Evolutionary conservation across 306 rosid genomes (phyloP).

Genomic region (Castanea mollissima): DNA sequence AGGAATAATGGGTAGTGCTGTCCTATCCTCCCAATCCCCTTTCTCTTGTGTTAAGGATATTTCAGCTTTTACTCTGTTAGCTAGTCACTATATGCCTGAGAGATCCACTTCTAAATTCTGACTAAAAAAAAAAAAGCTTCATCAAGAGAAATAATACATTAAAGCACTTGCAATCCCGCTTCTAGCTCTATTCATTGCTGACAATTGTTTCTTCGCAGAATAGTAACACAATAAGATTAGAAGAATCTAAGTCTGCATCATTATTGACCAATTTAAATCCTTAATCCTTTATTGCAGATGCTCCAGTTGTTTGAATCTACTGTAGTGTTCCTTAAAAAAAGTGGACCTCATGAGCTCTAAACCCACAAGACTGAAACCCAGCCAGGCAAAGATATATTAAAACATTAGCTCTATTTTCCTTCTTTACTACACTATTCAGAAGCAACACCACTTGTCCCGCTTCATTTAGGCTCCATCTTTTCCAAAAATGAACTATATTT

Average conservation of each 20-base stretch:
- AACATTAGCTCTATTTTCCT: background rate
- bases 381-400: background rate
- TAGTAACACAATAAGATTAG: background rate
- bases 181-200: background rate
- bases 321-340: background rate
- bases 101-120: background rate
- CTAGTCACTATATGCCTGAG: background rate
- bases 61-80: background rate
- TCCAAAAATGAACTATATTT: background rate
- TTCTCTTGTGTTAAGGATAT: background rate
- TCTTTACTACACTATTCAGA: conserved; percentile 13
- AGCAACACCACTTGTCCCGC: background rate
- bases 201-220: background rate
- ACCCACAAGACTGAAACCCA: background rate
- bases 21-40: background rate
- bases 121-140: background rate
- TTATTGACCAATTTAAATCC: background rate
- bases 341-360: background rate
- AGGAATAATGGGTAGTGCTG: background rate
- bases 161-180: background rate
- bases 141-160: background rate
- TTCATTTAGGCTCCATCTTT: background rate
- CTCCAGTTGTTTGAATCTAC: background rate
- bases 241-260: background rate
- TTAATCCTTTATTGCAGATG: background rate